These are phyloP conservation scores for Mediolabrus comicus DNA, from an alignment of 108 stramenopile species.

Conservation along the genomic window DNA sequence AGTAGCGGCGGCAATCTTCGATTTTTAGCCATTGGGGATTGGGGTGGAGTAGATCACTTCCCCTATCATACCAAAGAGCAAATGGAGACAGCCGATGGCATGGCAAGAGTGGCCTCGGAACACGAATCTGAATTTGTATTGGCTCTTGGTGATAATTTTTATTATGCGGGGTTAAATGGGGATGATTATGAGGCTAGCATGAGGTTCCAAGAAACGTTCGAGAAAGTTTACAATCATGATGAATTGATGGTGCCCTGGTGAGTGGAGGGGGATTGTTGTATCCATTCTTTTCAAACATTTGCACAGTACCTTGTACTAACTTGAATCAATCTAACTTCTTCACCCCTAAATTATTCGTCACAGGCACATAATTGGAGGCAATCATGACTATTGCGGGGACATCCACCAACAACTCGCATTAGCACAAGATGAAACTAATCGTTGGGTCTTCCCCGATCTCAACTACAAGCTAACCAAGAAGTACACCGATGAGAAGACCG, in stretches of 20 bases:
- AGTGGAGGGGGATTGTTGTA: background rate
- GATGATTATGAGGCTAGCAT: background rate
- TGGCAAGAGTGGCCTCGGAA: conserved; percentile 36
- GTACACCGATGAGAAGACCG: conserved; percentile 6
- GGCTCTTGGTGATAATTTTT: conserved; percentile 59
- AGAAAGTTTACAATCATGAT: conserved; percentile 45
- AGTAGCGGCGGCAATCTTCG: conserved; percentile 9
- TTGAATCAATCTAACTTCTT: no score
- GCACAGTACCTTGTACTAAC: no score
- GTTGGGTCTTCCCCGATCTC: conserved; percentile 41
- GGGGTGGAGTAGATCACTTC: conserved; percentile 41
- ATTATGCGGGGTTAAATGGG: conserved; percentile 26
- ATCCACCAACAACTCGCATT: conserved; percentile 37
- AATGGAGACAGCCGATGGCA: conserved; percentile 44
- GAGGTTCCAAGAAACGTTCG: conserved; percentile 47
- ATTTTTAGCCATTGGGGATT: conserved; percentile 57
- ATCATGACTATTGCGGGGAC: conserved; percentile 57
- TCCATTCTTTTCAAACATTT: background rate
- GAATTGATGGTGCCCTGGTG: conserved; percentile 37
- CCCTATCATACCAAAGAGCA: conserved; percentile 47
- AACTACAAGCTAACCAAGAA: conserved; percentile 29
- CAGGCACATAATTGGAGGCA: conserved; percentile 45
- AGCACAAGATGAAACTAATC: conserved; percentile 4
- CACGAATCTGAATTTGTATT: conserved; percentile 31
- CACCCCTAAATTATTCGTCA: background rate